These are phyloP conservation scores for Catharanthus roseus DNA, from an alignment of 257 asterid genomes.

Conservation along the genomic window DNA sequence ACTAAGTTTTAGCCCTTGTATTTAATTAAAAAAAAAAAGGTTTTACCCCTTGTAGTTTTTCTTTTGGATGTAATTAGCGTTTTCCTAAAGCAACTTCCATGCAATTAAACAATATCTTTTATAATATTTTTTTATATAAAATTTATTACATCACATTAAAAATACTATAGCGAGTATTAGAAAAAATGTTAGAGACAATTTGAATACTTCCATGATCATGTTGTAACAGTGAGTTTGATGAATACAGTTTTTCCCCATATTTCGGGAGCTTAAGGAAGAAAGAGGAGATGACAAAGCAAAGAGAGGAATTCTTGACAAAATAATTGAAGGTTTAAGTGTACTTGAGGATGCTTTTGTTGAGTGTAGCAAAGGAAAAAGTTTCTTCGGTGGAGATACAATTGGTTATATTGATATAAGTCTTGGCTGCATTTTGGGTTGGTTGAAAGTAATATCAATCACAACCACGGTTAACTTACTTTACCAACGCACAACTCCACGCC, in stretches of 20 bases:
- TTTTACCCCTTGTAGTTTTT: too few relatives aligned
- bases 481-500: conserved; percentile 21
- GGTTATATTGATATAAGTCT: conserved; percentile 38
- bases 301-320: conserved; percentile 4
- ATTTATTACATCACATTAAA: too few relatives aligned
- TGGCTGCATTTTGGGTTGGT: conserved; percentile 38
- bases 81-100: too few relatives aligned
- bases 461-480: conserved; percentile 19
- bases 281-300: conserved; percentile 18
- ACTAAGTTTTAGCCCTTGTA: too few relatives aligned
- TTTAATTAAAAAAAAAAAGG: too few relatives aligned
- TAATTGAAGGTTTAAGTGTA: conserved; percentile 18
- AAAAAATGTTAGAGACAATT: too few relatives aligned
- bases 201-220: too few relatives aligned
- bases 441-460: conserved; percentile 23
- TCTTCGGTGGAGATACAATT: conserved; percentile 41
- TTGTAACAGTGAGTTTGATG: too few relatives aligned
- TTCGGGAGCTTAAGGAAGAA: conserved; percentile 17
- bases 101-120: too few relatives aligned
- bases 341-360: conserved; percentile 31
- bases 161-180: too few relatives aligned
- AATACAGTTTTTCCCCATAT: conserved; percentile 27
- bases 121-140: too few relatives aligned
- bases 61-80: too few relatives aligned
- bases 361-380: conserved; percentile 30